Evolutionary conservation across 2,329 filamentous ascomycete genomes (phyloP), one percentile per base, ranked within the genome.

Genomic region (Lasiodiplodia sp.): DNA sequence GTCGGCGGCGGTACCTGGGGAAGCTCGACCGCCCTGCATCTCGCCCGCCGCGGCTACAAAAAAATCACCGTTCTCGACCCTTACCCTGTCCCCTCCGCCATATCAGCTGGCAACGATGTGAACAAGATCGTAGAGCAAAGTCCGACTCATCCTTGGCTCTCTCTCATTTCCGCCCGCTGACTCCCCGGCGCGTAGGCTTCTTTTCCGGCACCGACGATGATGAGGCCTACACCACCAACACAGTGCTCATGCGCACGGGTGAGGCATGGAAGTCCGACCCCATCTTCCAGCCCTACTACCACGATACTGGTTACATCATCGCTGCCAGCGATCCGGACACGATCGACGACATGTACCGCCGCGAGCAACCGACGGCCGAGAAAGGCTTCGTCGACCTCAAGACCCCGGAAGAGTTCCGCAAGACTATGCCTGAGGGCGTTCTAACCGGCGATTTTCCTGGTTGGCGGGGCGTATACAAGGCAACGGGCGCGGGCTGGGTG

Each of bases 1-100:
- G 73, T 86, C 62, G 84, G 85, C 10, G 83, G 80, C 25, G 85
- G 85, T 11, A 85, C 84, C 0, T 86, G 85, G 76, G 85, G 85
- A 14, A 81, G 81, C 40, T 83, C 82, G 8, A 85, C 84, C n/a
- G 84, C 85, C n/a, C 77, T 85, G 23, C 81, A 86, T 71, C 78
- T 87, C 6, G 81, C 84, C 31, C 80, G 83, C 37, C 78, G 81
- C 63, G 84, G 84, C 51, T 86, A 85, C 72, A 79, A 78, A 49
- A 80, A 83, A 70, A 79, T 87, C 68, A 84, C 79, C 4, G 80
- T 86, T 6, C 76, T 87, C 12, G 84, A 86, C 69, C 80, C 80
- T 0, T 79, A 84, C 68, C 76, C 76, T 0, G 79, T 84, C 3
- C 83, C 84, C 1, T 85, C 83, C 5, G 74, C 77, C 5, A 83